Percentiles rank a stretch among this genome's conserved stretches.
phyloP scores from a whole-genome alignment of 805 yeast species.

The Blastobotrys parvus region DNA sequence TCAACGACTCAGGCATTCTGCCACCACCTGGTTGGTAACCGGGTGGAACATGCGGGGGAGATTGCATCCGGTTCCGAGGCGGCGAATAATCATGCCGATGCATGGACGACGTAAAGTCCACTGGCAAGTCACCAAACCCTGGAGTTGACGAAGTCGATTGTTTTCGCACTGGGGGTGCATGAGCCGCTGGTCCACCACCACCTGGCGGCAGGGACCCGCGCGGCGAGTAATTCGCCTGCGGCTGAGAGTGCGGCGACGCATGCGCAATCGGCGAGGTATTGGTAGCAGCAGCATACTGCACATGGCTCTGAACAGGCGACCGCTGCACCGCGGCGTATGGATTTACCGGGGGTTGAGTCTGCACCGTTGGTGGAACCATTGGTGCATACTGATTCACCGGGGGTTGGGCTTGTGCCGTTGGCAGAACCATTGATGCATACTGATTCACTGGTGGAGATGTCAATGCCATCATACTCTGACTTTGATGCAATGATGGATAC shows the following conservation, averaged over 20 bases:
- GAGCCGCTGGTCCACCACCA: not conserved
- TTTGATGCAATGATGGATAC: too few species aligned
- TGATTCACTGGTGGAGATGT: too few species aligned
- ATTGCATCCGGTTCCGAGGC: not conserved
- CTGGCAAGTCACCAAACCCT: conserved; percentile 1
- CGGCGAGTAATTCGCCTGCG: not conserved
- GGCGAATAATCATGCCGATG: not conserved
- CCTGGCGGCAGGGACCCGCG: not conserved
- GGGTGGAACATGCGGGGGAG: not conserved
- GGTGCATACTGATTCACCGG: too few species aligned
- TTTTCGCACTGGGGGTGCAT: not conserved
- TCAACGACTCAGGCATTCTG: conserved; percentile 1
- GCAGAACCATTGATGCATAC: too few species aligned
- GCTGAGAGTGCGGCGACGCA: not conserved
- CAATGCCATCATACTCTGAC: too few species aligned
- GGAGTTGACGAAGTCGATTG: not conserved
- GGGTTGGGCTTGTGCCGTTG: not conserved
- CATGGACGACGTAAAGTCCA: not conserved
- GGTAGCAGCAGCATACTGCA: not conserved
- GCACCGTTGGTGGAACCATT: too few species aligned
- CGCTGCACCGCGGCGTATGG: not conserved
- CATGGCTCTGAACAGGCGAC: not conserved
- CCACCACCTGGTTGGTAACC: not conserved
- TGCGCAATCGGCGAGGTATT: not conserved
- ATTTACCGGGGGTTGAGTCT: too few species aligned